Percentiles rank a stretch among this genome's conserved stretches.
Conservation (phyloP, 208 protist genomes). For the Phytomonas sp. region DNA sequence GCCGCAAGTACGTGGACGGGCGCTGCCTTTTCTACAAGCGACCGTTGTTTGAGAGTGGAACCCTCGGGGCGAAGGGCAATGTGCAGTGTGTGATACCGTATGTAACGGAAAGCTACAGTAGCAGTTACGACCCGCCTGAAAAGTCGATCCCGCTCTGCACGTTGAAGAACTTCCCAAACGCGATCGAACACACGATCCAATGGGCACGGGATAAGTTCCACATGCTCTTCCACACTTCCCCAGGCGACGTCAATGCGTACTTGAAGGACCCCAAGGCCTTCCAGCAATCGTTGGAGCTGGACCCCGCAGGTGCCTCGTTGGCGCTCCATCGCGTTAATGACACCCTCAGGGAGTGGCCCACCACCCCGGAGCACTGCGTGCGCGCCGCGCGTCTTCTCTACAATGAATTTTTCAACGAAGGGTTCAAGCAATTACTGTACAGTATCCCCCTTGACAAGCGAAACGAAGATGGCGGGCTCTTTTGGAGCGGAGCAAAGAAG, state of each 20-base stretch:
- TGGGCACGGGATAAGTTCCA: slow-evolving; percentile 91
- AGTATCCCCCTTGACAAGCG: slow-evolving; percentile 97
- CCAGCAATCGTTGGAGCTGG: slow-evolving; percentile 39
- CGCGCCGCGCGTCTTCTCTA: slow-evolving; percentile 91
- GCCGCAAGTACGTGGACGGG: slow-evolving; percentile 94
- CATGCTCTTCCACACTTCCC: slow-evolving; percentile 66
- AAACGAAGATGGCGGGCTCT: slow-evolving; percentile 83
- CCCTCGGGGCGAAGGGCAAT: slow-evolving; percentile 98
- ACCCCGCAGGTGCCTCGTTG: slow-evolving; percentile 52
- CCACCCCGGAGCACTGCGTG: slow-evolving; percentile 92
- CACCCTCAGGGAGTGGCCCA: slow-evolving; percentile 70
- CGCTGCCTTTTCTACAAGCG: slow-evolving; percentile 94
- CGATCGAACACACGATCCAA: slow-evolving; percentile 98
- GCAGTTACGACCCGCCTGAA: slow-evolving; percentile 96
- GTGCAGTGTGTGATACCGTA: slow-evolving; percentile 95
- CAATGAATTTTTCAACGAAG: slow-evolving; percentile 93
- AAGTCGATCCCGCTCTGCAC: slow-evolving; percentile 99
- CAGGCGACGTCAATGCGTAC: slow-evolving; percentile 85
- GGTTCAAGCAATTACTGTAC: slow-evolving; percentile 95
- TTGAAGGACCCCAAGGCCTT: slow-evolving; percentile 62
- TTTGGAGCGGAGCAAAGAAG: slow-evolving; percentile 91
- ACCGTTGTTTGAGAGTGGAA: slow-evolving; percentile 98
- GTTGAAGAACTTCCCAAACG: slow-evolving; percentile 99
- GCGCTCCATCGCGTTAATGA: slow-evolving; percentile 69
- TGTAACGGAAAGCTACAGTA: slow-evolving; percentile 98